Evolutionary conservation across 1,284 basidiomycete species (phyloP).

Genomic region (Pholiota adiposa): DNA sequence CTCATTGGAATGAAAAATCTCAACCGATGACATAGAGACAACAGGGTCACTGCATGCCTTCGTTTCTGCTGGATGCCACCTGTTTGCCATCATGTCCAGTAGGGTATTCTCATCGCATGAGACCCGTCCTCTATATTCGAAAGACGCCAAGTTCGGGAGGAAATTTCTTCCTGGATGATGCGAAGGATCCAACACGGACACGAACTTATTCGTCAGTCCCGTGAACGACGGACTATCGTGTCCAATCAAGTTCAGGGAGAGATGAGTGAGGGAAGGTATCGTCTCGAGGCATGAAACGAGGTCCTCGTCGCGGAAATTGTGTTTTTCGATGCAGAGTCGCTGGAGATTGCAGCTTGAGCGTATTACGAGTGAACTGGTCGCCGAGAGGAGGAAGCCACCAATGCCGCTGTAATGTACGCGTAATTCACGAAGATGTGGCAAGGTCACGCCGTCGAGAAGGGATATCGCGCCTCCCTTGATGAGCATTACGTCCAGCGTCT

Average conservation of each 20-base stretch:
- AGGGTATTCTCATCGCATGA: slow-evolving; percentile 6
- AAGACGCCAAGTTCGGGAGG: slow-evolving; percentile 16
- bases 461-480: slow-evolving; percentile 23
- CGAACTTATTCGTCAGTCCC: slow-evolving; percentile 15
- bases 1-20: background rate
- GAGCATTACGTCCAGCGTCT: slow-evolving; percentile 21
- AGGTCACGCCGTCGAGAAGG: slow-evolving; percentile 20
- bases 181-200: slow-evolving; percentile 10
- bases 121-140: slow-evolving; percentile 18
- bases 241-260: slow-evolving; percentile 9
- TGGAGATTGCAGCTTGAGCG: slow-evolving; percentile 20
- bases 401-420: slow-evolving; percentile 19
- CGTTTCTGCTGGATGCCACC: background rate
- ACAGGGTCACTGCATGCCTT: background rate
- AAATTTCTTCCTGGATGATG: slow-evolving; percentile 8
- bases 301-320: slow-evolving; percentile 15
- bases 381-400: slow-evolving; percentile 11
- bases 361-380: slow-evolving; percentile 18
- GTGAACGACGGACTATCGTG: slow-evolving; percentile 4
- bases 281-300: slow-evolving; percentile 19
- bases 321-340: slow-evolving; percentile 17
- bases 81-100: slow-evolving; percentile 8
- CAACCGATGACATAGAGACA: background rate
- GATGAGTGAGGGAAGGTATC: slow-evolving; percentile 18
- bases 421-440: slow-evolving; percentile 22